Evolutionary conservation across 108 stramenopile species (phyloP).

Genomic region (Skeletonema marinoi): DNA sequence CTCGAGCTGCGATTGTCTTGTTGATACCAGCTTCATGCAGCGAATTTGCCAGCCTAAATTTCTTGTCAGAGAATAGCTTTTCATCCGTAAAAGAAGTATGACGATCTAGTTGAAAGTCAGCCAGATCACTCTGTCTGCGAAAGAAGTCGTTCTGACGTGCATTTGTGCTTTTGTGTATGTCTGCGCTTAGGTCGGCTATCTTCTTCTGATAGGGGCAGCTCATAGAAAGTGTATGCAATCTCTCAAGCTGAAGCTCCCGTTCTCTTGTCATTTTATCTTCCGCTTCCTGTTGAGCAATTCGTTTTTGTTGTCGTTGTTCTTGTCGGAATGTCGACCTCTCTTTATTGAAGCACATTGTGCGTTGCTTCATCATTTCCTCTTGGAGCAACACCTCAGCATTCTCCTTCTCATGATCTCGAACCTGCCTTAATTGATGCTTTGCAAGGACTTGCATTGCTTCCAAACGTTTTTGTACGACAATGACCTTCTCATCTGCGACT

Average conservation of each 20-base stretch:
- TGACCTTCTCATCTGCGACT: slow-evolving; percentile 1
- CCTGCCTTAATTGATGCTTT: not conserved
- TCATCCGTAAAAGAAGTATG: slow-evolving; percentile 50
- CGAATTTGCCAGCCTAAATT: slow-evolving; percentile 50
- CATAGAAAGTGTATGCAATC: slow-evolving; percentile 39
- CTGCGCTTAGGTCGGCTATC: slow-evolving; percentile 20
- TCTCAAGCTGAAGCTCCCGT: slow-evolving; percentile 25
- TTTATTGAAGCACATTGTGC: slow-evolving; percentile 1
- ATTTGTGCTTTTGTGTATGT: slow-evolving; percentile 46
- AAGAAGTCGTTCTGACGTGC: slow-evolving; percentile 48
- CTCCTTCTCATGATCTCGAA: slow-evolving; percentile 1
- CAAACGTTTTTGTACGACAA: not conserved
- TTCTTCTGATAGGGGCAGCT: slow-evolving; percentile 48
- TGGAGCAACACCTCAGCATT: not conserved
- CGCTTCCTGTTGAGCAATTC: not conserved
- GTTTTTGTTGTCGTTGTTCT: slow-evolving; percentile 6
- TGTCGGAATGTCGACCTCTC: slow-evolving; percentile 12
- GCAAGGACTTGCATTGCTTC: slow-evolving; percentile 8
- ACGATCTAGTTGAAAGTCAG: slow-evolving; percentile 44
- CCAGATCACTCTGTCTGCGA: slow-evolving; percentile 16
- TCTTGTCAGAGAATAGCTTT: slow-evolving; percentile 42
- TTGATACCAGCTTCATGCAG: slow-evolving; percentile 50
- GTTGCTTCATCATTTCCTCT: slow-evolving; percentile 9
- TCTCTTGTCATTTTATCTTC: slow-evolving; percentile 16
- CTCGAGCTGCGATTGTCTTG: slow-evolving; percentile 31